A percentile compares a stretch with the other conserved stretches of the same genome.
phyloP scores from a whole-genome alignment of 2,329 filamentous ascomycete species.

The Chaetoscypha palmicola region DNA sequence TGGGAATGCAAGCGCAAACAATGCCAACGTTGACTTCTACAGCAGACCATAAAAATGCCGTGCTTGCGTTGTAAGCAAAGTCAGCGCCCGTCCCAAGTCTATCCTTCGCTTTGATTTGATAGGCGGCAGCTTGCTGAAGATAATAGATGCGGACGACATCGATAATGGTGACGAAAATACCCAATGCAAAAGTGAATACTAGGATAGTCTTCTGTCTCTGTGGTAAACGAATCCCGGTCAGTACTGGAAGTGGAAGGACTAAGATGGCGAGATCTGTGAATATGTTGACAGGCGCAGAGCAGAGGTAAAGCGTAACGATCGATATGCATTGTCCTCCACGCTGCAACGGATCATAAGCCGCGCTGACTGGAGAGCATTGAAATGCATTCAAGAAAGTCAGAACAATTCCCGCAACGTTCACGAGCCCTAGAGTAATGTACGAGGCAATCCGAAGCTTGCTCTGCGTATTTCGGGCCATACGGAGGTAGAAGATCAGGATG shows the following conservation, averaged over 20 bases:
- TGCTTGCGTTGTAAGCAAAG: constrained; percentile 67
- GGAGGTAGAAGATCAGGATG: constrained; percentile 86
- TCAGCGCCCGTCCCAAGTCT: constrained; percentile 43
- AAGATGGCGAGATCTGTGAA: constrained; percentile 85
- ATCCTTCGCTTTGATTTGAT: constrained; percentile 1
- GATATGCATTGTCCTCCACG: constrained; percentile 41
- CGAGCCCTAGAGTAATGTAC: constrained; percentile 68
- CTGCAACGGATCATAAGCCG: constrained; percentile 50
- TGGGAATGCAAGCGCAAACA: constrained; percentile 84
- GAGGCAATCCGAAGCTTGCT: constrained; percentile 73
- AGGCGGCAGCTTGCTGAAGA: constrained; percentile 50
- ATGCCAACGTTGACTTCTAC: constrained; percentile 89
- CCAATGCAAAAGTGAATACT: constrained; percentile 77
- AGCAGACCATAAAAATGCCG: constrained; percentile 92
- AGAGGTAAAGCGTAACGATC: constrained; percentile 51
- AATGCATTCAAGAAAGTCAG: constrained; percentile 83
- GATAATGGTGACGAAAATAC: constrained; percentile 79
- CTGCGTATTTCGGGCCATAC: constrained; percentile 70
- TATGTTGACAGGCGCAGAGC: constrained; percentile 83
- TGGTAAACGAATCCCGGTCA: constrained; percentile 80
- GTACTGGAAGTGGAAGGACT: constrained; percentile 78
- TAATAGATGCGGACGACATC: constrained; percentile 89
- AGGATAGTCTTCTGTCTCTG: constrained; percentile 82
- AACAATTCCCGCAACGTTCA: constrained; percentile 70
- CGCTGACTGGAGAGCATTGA: constrained; percentile 70